A percentile compares a stretch with the other conserved stretches of the same genome.
These are phyloP conservation scores for Phialemonium atrogriseum DNA, from an alignment of 2,329 filamentous ascomycete species.

Conservation along the genomic window DNA sequence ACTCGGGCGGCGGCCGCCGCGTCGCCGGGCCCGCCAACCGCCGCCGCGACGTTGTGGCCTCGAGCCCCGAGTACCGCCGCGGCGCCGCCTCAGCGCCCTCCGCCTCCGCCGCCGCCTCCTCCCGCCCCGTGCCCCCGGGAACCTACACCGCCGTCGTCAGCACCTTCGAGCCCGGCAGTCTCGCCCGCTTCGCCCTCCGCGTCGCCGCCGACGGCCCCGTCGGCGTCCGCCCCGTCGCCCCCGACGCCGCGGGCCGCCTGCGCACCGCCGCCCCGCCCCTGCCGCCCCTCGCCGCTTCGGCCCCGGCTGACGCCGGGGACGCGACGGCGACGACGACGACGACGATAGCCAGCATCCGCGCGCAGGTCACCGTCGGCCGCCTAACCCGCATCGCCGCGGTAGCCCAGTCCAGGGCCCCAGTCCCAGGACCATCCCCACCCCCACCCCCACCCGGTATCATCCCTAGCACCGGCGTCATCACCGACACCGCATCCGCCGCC, in stretches of 20 bases:
- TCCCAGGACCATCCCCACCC: conserved; percentile 5
- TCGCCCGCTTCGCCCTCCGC: conserved; percentile 64
- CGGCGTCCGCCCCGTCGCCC: conserved; percentile 50
- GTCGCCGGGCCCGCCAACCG: conserved; percentile 62
- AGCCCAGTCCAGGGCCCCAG: conserved; percentile 17
- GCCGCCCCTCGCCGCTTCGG: conserved; percentile 19
- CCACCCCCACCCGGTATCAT: too few relatives aligned
- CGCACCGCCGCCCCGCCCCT: conserved; percentile 49
- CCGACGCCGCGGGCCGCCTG: conserved; percentile 69
- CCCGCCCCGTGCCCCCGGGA: conserved; percentile 52
- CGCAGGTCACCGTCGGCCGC: conserved; percentile 29
- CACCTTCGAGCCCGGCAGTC: conserved; percentile 76
- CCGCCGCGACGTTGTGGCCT: conserved; percentile 68
- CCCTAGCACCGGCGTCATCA: too few relatives aligned
- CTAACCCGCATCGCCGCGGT: conserved; percentile 56
- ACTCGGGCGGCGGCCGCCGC: conserved; percentile 49
- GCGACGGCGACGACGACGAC: too few relatives aligned
- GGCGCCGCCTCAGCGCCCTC: conserved; percentile 63
- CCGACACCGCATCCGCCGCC: conserved; percentile 15
- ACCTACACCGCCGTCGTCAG: conserved; percentile 84
- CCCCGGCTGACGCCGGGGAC: conserved; percentile 32
- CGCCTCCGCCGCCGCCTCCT: conserved; percentile 1
- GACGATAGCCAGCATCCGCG: conserved; percentile 28
- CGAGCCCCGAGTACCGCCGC: conserved; percentile 82
- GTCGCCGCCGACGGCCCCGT: conserved; percentile 58